These are phyloP conservation scores for Wallacemonas sp. DNA, from an alignment of 208 protist genomes.

Conservation along the genomic window DNA sequence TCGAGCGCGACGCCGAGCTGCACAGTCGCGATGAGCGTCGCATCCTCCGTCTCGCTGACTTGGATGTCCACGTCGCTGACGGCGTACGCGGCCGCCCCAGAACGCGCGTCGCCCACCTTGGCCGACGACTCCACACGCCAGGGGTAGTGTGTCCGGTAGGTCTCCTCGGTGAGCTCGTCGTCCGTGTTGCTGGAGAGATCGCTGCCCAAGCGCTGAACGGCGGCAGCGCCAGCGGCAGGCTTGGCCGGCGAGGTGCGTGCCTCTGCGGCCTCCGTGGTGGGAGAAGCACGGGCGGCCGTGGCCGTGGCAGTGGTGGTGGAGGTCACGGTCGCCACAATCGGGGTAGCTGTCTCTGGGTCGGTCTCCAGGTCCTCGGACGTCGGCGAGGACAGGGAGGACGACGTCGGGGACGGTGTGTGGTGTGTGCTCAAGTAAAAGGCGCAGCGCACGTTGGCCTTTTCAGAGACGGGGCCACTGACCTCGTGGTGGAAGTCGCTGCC, in stretches of 20 bases:
- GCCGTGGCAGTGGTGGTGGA: no score
- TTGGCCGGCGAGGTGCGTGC: no score
- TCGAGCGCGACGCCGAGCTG: not conserved
- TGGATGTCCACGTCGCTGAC: conserved; percentile 12
- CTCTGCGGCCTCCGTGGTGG: no score
- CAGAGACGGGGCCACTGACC: not conserved
- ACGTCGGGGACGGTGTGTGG: conserved; percentile 12
- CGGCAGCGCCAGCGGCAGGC: no score
- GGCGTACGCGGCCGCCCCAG: not conserved
- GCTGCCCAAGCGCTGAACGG: not conserved
- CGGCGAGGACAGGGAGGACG: not conserved
- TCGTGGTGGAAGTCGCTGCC: conserved; percentile 13
- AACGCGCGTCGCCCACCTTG: not conserved
- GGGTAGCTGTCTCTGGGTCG: not conserved
- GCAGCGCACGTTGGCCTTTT: conserved; percentile 5
- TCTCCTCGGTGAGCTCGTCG: conserved; percentile 11
- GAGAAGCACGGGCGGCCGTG: no score
- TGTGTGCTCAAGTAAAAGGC: conserved; percentile 15
- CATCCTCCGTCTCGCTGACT: conserved; percentile 15
- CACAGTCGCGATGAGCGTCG: conserved; percentile 7
- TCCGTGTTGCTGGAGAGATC: not conserved
- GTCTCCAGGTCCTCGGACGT: not conserved
- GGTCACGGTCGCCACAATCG: not conserved
- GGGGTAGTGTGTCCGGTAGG: conserved; percentile 7
- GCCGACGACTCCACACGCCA: conserved; percentile 7